phyloP scores from a whole-genome alignment of 2,329 filamentous ascomycete genomes.

The Scleromitrula shiraiana region DNA sequence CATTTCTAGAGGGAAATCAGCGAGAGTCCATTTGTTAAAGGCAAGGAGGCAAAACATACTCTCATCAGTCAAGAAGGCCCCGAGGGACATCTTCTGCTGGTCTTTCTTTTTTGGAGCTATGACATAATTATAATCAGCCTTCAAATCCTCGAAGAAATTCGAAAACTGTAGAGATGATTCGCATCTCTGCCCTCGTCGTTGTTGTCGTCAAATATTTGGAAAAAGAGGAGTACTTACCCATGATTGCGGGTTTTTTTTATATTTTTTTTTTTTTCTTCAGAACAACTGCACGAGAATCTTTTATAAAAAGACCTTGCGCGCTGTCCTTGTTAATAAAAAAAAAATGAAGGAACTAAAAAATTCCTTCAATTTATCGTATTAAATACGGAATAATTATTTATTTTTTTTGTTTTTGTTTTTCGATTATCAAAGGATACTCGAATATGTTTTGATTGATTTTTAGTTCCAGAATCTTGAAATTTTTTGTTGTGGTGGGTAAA shows the following conservation, averaged over 20 bases:
- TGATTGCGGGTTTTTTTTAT: conserved; percentile 45
- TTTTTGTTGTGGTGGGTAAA: conserved; percentile 7
- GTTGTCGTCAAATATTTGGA: conserved; percentile 13
- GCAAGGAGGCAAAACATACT: conserved; percentile 51
- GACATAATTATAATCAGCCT: conserved; percentile 36
- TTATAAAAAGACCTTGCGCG: conserved; percentile 23
- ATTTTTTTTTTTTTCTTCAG: conserved; percentile 3
- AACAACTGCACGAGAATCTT: conserved; percentile 36
- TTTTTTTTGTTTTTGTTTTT: neutral
- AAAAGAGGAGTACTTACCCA: conserved; percentile 46
- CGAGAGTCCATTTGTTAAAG: conserved; percentile 35
- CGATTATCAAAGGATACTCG: conserved; percentile 2
- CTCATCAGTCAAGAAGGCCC: conserved; percentile 88
- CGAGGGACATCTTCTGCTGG: conserved; percentile 93
- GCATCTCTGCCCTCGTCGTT: conserved; percentile 4
- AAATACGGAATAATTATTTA: neutral
- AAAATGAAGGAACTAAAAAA: conserved; percentile 17
- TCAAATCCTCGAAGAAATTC: neutral
- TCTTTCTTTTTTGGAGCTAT: conserved; percentile 84
- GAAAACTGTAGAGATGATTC: neutral
- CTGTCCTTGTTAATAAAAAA: conserved; percentile 18
- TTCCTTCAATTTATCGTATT: conserved; percentile 16
- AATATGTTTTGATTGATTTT: conserved; percentile 6
- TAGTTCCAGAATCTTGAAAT: conserved; percentile 1
- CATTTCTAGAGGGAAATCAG: conserved; percentile 43